Evolutionary conservation across 148 eudicot genomes (phyloP).

Genomic region (Cornus suecica): DNA sequence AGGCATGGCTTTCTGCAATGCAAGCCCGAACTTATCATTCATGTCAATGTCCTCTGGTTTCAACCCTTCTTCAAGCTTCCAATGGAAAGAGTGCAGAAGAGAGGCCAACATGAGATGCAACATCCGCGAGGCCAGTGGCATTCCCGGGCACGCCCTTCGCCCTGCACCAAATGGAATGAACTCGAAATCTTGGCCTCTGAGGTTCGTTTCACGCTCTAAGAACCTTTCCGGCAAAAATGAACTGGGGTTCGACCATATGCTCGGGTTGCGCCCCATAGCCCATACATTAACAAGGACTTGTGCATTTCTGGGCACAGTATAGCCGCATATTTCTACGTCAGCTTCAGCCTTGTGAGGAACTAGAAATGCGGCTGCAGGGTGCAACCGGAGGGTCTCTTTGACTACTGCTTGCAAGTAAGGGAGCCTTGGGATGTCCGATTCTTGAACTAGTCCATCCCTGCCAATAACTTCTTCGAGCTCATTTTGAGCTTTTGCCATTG

Average conservation of each 20-base stretch:
- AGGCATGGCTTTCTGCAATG: too few species aligned
- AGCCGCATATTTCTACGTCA: conserved; percentile 17
- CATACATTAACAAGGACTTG: conserved; percentile 35
- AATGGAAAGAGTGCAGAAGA: too few species aligned
- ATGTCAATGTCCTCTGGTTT: too few species aligned
- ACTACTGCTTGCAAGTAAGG: conserved; percentile 30
- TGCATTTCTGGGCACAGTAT: conserved; percentile 26
- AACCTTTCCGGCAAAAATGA: conserved; percentile 32
- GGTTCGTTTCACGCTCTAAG: conserved; percentile 17
- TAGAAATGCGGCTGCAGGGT: conserved; percentile 31
- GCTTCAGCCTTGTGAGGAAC: conserved; percentile 26
- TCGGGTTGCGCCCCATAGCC: conserved; percentile 28
- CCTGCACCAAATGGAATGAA: conserved; percentile 24
- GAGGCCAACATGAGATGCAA: too few species aligned
- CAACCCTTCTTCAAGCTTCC: too few species aligned
- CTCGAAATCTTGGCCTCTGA: too few species aligned
- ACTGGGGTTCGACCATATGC: conserved; percentile 19
- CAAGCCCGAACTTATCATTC: too few species aligned
- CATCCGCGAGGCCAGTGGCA: too few species aligned
- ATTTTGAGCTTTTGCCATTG: conserved; percentile 24
- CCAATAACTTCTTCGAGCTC: conserved; percentile 26
- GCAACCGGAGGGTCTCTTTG: conserved; percentile 26
- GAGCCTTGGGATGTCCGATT: conserved; percentile 18
- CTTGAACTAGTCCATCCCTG: conserved; percentile 20
- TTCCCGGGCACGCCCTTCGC: not conserved